A percentile compares a stretch with the other conserved stretches of the same genome.
These are phyloP conservation scores for Chaetoceros tenuissimus DNA, from an alignment of 108 stramenopile genomes.

Conservation along the genomic window DNA sequence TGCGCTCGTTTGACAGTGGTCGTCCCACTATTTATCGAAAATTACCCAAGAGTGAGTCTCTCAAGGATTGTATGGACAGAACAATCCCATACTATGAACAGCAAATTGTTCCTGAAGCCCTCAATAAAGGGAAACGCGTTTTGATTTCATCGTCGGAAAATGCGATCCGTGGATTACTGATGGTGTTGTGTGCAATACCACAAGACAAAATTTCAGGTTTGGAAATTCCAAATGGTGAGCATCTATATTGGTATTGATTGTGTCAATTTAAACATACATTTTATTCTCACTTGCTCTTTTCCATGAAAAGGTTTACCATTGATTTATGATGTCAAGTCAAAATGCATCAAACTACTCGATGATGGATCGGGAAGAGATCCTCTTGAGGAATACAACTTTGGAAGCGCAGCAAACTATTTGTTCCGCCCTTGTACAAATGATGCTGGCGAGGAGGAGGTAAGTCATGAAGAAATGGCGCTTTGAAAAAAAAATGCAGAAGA, in stretches of 20 bases:
- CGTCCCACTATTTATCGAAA: conserved; percentile 46
- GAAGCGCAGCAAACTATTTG: conserved; percentile 59
- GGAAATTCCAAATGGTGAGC: conserved; percentile 84
- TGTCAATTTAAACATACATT: conserved; percentile 5
- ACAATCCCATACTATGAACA: conserved; percentile 67
- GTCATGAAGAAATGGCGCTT: neutral
- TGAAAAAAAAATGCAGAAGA: too few species aligned
- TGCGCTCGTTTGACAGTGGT: conserved; percentile 47
- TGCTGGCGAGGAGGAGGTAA: conserved; percentile 24
- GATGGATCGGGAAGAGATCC: conserved; percentile 43
- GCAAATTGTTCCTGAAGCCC: conserved; percentile 63
- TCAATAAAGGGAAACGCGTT: conserved; percentile 82
- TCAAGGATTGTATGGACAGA: conserved; percentile 64
- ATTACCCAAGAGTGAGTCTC: conserved; percentile 67
- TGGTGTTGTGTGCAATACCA: conserved; percentile 88
- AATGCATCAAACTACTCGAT: conserved; percentile 67
- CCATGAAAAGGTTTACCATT: conserved; percentile 21
- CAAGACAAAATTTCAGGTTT: conserved; percentile 78
- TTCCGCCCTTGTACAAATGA: conserved; percentile 57
- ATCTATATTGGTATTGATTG: too few species aligned
- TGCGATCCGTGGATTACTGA: conserved; percentile 86
- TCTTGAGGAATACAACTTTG: conserved; percentile 59
- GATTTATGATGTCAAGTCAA: conserved; percentile 56
- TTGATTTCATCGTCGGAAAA: conserved; percentile 89
- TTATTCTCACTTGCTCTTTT: neutral